These are phyloP conservation scores for Atalantia buxifolia DNA, from an alignment of 345 rosid genomes.

Conservation along the genomic window DNA sequence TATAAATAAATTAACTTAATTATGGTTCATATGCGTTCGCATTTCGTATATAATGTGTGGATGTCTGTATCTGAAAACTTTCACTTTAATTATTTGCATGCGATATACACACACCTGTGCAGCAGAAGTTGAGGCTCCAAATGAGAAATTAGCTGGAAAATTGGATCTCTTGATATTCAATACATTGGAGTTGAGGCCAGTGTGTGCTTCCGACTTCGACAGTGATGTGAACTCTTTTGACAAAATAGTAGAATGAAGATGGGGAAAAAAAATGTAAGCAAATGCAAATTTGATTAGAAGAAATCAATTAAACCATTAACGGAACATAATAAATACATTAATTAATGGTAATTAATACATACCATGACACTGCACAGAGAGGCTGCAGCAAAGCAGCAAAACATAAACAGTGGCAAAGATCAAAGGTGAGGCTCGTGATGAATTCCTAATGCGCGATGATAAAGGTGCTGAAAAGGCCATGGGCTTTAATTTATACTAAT, in stretches of 20 bases:
- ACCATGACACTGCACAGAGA: not conserved
- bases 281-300: not conserved
- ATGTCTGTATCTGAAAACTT: no score
- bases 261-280: not conserved
- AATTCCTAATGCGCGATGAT: not conserved
- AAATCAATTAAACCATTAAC: no score
- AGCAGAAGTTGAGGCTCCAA: slow-evolving; percentile 40
- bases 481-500: no score
- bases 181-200: not conserved
- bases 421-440: not conserved
- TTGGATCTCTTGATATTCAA: slow-evolving; percentile 22
- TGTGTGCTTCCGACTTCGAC: no score
- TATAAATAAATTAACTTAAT: no score
- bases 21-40: no score
- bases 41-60: no score
- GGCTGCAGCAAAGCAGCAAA: not conserved
- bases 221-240: not conserved
- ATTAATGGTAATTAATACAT: not conserved
- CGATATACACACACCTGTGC: slow-evolving; percentile 21
- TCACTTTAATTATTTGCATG: no score
- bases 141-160: slow-evolving; percentile 36
- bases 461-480: not conserved
- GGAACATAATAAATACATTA: no score
- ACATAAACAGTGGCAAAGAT: not conserved
- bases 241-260: no score